A percentile compares a stretch with the other conserved stretches of the same genome.
These are phyloP conservation scores for Aegilops speltoides DNA, from an alignment of 176 grass and related monocot genomes.

Conservation along the genomic window DNA sequence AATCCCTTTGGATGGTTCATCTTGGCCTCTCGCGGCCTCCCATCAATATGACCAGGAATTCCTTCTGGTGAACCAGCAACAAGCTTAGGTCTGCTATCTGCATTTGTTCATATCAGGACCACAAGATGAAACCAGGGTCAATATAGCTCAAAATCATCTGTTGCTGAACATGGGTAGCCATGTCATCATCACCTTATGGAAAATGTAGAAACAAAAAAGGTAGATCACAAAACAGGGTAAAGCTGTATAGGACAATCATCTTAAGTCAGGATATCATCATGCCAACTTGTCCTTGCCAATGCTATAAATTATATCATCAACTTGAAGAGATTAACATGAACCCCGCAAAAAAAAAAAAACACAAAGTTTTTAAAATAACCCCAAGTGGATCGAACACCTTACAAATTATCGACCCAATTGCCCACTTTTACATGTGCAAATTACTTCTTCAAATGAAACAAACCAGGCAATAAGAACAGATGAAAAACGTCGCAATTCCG, in stretches of 20 bases:
- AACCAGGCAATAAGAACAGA: not conserved
- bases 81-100: slow-evolving; percentile 96
- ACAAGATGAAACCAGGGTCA: slow-evolving; percentile 20
- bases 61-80: slow-evolving; percentile 88
- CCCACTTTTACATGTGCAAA: slow-evolving; percentile 6
- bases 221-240: not conserved
- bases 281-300: not conserved
- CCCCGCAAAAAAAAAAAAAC: not conserved
- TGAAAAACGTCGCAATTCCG: slow-evolving; percentile 20
- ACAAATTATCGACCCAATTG: not conserved
- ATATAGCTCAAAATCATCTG: slow-evolving; percentile 11
- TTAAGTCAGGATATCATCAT: not conserved
- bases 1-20: slow-evolving; percentile 99
- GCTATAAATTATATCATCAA: slow-evolving; percentile 4
- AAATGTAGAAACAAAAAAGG: not conserved
- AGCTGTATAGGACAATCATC: slow-evolving; percentile 10
- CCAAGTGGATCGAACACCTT: not conserved
- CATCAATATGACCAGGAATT: slow-evolving; percentile 85
- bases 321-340: not conserved
- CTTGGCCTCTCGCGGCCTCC: slow-evolving; percentile 73
- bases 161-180: not conserved
- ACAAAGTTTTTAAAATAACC: not conserved
- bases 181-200: not conserved
- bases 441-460: not conserved
- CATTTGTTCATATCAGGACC: slow-evolving; percentile 28